These are phyloP conservation scores for Parathielavia hyrcaniae DNA, from an alignment of 495 filamentous ascomycete genomes.

Conservation along the genomic window DNA sequence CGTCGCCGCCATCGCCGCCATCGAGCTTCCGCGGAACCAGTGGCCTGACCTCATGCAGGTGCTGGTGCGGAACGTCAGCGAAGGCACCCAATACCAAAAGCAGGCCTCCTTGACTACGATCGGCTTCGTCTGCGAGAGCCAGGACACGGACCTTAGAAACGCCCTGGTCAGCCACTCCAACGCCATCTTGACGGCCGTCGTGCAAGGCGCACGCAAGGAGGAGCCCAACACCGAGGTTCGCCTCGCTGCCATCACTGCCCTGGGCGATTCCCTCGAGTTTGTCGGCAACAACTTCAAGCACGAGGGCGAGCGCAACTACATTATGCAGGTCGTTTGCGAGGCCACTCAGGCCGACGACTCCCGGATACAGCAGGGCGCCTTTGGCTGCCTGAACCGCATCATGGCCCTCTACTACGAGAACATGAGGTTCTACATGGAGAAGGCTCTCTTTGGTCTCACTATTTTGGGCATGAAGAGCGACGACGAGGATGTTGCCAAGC, in stretches of 20 bases:
- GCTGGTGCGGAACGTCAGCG: conserved; percentile 85
- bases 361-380: conserved; percentile 89
- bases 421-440: conserved; percentile 99
- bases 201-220: conserved; percentile 94
- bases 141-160: conserved; percentile 77
- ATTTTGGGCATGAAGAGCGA: conserved; percentile 97
- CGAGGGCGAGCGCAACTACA: conserved; percentile 97
- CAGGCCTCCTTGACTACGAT: conserved; percentile 90
- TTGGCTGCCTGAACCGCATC: conserved; percentile 94
- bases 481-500: conserved; percentile 95
- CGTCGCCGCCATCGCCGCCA: conserved; percentile 80
- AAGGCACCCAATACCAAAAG: conserved; percentile 77
- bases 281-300: conserved; percentile 97
- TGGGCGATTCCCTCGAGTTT: conserved; percentile 96
- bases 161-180: conserved; percentile 84
- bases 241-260: conserved; percentile 81
- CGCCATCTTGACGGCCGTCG: conserved; percentile 93
- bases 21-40: conserved; percentile 86
- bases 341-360: conserved; percentile 87
- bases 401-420: conserved; percentile 98
- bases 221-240: conserved; percentile 86
- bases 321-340: conserved; percentile 99
- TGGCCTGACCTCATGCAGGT: conserved; percentile 92
- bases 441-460: conserved; percentile 95
- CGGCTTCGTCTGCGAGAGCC: conserved; percentile 95